Evolutionary conservation across 495 filamentous ascomycete genomes (phyloP).

Genomic region (Tuber microsphaerosporum): DNA sequence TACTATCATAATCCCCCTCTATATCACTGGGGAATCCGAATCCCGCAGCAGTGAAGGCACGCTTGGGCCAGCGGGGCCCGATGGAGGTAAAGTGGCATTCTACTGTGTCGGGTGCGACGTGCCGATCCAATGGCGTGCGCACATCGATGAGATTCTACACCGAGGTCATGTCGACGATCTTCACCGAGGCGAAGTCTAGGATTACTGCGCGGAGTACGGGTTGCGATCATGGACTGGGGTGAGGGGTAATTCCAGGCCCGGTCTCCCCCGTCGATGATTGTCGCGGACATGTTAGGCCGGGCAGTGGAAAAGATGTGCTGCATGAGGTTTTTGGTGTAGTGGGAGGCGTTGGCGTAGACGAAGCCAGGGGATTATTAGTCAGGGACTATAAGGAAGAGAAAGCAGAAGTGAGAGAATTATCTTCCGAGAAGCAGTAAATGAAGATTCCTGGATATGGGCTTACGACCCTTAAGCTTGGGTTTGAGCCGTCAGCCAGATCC

Average conservation of each 20-base stretch:
- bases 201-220: conserved; percentile 87
- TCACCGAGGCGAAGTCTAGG: conserved; percentile 90
- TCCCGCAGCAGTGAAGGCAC: conserved; percentile 80
- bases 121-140: conserved; percentile 90
- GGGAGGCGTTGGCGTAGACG: conserved; percentile 90
- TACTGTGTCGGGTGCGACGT: conserved; percentile 72
- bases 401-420: conserved; percentile 35
- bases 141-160: conserved; percentile 95
- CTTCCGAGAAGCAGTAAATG: conserved; percentile 95
- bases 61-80: conserved; percentile 96
- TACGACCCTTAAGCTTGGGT: conserved; percentile 71
- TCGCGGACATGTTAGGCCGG: conserved; percentile 63
- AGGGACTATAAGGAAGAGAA: background rate
- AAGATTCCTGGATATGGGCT: conserved; percentile 89
- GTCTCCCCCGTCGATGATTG: conserved; percentile 63
- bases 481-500: conserved; percentile 79
- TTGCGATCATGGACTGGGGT: conserved; percentile 49
- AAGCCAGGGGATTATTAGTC: conserved; percentile 46
- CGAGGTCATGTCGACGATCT: conserved; percentile 91
- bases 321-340: conserved; percentile 78
- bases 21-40: conserved; percentile 72
- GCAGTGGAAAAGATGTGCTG: conserved; percentile 66
- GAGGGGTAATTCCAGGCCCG: conserved; percentile 95
- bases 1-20: conserved; percentile 43
- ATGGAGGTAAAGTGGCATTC: conserved; percentile 96